Evolutionary conservation across 352 stramenopile genomes (phyloP).

Genomic region (Globisporangium middletonii): DNA sequence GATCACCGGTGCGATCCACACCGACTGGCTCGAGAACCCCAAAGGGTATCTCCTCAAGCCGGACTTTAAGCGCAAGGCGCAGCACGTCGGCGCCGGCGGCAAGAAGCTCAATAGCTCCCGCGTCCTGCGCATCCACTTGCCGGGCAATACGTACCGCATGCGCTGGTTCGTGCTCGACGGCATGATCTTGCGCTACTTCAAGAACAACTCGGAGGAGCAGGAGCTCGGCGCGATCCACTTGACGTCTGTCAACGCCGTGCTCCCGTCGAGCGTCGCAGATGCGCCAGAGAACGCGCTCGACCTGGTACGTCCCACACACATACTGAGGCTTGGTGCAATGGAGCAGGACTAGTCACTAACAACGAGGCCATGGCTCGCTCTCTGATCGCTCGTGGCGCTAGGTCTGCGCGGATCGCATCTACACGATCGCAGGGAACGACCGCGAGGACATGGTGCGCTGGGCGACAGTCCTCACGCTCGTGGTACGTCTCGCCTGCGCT

Average conservation of each 20-base stretch:
- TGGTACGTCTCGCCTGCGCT: slow-evolving; percentile 30
- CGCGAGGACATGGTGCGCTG: slow-evolving; percentile 87
- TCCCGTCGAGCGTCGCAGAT: slow-evolving; percentile 85
- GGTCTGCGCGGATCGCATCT: slow-evolving; percentile 85
- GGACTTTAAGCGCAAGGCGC: slow-evolving; percentile 84
- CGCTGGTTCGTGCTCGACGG: slow-evolving; percentile 86
- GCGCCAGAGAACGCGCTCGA: slow-evolving; percentile 80
- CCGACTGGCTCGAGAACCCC: slow-evolving; percentile 87
- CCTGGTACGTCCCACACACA: slow-evolving; percentile 30
- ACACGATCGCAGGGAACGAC: slow-evolving; percentile 81
- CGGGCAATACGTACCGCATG: slow-evolving; percentile 73
- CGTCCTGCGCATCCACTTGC: slow-evolving; percentile 69
- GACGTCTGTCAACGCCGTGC: slow-evolving; percentile 79
- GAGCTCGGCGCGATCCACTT: slow-evolving; percentile 86
- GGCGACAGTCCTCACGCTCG: slow-evolving; percentile 81
- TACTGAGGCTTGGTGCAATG: not conserved
- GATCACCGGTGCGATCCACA: slow-evolving; percentile 84
- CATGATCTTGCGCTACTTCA: slow-evolving; percentile 88
- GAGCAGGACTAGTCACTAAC: no score
- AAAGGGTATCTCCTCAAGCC: slow-evolving; percentile 86
- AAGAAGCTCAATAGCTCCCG: slow-evolving; percentile 85
- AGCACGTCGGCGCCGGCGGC: slow-evolving; percentile 77
- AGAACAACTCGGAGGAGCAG: slow-evolving; percentile 81
- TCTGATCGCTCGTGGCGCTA: slow-evolving; percentile 8
- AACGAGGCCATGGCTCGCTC: no score